Percentiles rank a stretch among this genome's conserved stretches.
These are phyloP conservation scores for Aspergillus sp. DNA, from an alignment of 2,329 filamentous ascomycete species.

Conservation along the genomic window DNA sequence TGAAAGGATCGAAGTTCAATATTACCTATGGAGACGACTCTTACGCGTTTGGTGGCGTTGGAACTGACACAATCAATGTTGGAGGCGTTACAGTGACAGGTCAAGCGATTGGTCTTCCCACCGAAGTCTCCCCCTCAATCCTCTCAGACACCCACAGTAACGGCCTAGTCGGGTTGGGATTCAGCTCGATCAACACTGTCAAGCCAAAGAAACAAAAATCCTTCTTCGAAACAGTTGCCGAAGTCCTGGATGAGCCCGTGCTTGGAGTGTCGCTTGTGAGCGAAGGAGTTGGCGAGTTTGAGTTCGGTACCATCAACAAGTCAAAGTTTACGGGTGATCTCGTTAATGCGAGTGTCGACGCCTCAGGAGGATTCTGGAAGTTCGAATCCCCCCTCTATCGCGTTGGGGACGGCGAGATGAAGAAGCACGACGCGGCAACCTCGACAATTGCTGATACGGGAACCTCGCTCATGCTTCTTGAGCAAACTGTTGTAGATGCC, in stretches of 20 bases:
- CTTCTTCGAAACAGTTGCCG: constrained; percentile 70
- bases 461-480: constrained; percentile 65
- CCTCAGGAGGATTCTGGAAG: constrained; percentile 67
- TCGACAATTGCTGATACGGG: constrained; percentile 67
- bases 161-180: constrained; percentile 70
- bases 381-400: constrained; percentile 59
- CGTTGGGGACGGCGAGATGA: constrained; percentile 48
- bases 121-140: constrained; percentile 58
- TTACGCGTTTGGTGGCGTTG: constrained; percentile 61
- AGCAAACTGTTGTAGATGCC: constrained; percentile 53
- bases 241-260: constrained; percentile 62
- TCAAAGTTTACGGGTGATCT: constrained; percentile 64
- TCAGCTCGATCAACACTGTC: constrained; percentile 65
- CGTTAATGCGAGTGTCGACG: constrained; percentile 62
- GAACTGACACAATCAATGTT: constrained; percentile 66
- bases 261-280: constrained; percentile 70
- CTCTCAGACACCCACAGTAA: constrained; percentile 60
- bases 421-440: constrained; percentile 31
- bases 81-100: constrained; percentile 61
- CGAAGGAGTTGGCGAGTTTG: constrained; percentile 63
- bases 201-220: constrained; percentile 64
- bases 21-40: constrained; percentile 71
- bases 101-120: constrained; percentile 70
- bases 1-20: constrained; percentile 56
- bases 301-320: constrained; percentile 70